Evolutionary conservation across 768 basidiomycete species (phyloP).

Genomic region (Amanita muscaria): DNA sequence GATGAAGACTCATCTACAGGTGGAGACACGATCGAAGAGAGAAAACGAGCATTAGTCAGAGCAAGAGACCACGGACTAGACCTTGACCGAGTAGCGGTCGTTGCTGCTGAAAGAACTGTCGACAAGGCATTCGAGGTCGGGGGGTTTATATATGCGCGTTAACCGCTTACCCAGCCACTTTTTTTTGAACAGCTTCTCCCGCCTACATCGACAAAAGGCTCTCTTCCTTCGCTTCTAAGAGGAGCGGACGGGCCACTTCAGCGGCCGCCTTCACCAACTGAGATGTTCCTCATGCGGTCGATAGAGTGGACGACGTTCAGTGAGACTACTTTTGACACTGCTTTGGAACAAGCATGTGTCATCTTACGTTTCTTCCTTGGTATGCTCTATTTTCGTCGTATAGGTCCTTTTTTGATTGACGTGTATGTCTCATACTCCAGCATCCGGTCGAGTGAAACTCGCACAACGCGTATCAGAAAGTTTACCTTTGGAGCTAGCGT

Average conservation of each 20-base stretch:
- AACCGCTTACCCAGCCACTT: no score
- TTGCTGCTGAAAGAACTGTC: constrained; percentile 71
- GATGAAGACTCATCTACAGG: neutral
- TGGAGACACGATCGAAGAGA: constrained; percentile 43
- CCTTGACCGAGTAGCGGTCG: constrained; percentile 67
- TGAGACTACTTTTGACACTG: constrained; percentile 64
- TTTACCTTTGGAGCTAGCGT: constrained; percentile 55
- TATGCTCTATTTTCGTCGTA: constrained; percentile 25
- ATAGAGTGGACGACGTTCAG: constrained; percentile 91
- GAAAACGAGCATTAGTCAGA: constrained; percentile 59
- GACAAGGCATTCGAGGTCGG: constrained; percentile 59
- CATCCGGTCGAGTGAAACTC: constrained; percentile 62
- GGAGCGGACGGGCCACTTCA: constrained; percentile 28
- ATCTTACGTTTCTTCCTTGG: constrained; percentile 87
- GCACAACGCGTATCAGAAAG: constrained; percentile 51
- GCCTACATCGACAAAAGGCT: constrained; percentile 33
- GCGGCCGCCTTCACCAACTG: constrained; percentile 45
- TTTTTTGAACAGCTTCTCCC: constrained; percentile 38
- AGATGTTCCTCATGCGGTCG: constrained; percentile 66
- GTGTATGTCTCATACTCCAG: constrained; percentile 32
- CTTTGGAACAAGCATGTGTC: constrained; percentile 80
- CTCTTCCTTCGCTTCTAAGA: constrained; percentile 49
- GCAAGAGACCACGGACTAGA: constrained; percentile 84
- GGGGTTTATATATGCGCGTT: constrained; percentile 4
- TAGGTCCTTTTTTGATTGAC: neutral